Conservation (phyloP, 768 basidiomycete species). For the Plicaturopsis crispa region DNA sequence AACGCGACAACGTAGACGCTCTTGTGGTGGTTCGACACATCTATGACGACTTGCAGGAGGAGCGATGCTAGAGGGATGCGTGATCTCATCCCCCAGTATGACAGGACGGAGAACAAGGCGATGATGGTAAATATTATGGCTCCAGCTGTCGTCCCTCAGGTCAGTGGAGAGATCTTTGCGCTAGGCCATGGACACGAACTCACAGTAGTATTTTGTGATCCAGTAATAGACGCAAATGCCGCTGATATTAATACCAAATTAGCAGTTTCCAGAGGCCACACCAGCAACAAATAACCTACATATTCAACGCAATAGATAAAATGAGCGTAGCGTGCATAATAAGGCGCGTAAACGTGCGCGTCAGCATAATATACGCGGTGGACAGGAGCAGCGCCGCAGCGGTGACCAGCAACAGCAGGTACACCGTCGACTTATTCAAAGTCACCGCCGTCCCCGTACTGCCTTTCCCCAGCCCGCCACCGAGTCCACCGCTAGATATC, state of each 20-base stretch:
- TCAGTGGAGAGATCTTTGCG: constrained; percentile 13
- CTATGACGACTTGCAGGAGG: constrained; percentile 77
- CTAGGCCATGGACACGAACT: constrained; percentile 13
- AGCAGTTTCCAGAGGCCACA: background rate
- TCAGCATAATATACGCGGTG: constrained; percentile 57
- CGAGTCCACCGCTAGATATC: constrained; percentile 56
- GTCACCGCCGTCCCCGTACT: constrained; percentile 51
- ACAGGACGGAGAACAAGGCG: constrained; percentile 64
- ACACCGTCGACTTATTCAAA: constrained; percentile 70
- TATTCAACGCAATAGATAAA: constrained; percentile 53
- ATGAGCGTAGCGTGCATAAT: constrained; percentile 77
- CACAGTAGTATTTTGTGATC: constrained; percentile 64
- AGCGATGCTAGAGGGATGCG: constrained; percentile 77
- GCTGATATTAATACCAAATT: too few relatives aligned
- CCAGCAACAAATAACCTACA: constrained; percentile 32
- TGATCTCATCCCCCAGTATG: constrained; percentile 64
- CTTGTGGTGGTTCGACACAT: constrained; percentile 76
- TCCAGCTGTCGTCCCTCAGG: constrained; percentile 40
- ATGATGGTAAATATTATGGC: constrained; percentile 83
- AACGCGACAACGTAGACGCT: constrained; percentile 78
- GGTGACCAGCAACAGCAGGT: constrained; percentile 68
- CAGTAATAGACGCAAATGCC: constrained; percentile 73
- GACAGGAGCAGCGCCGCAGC: constrained; percentile 64
- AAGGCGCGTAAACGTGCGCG: constrained; percentile 60
- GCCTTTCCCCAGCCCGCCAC: constrained; percentile 59